These are phyloP conservation scores for Meredithiella fracta DNA, from an alignment of 2,329 filamentous ascomycete genomes.

Conservation along the genomic window DNA sequence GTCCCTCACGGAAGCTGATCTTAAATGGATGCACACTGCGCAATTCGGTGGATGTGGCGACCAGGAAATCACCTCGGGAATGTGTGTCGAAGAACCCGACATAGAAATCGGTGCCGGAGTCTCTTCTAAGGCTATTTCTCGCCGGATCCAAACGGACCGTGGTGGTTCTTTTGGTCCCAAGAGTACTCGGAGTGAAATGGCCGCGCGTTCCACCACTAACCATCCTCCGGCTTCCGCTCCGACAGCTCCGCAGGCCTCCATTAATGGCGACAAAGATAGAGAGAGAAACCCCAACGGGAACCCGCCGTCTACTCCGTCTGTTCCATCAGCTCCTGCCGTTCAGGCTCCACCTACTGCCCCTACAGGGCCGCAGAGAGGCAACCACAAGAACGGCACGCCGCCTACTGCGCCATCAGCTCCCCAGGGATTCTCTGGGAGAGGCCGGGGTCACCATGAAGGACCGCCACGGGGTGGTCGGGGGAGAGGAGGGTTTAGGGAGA, in stretches of 20 bases:
- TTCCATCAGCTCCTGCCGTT: no score
- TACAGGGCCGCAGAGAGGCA: neutral
- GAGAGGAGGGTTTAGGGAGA: conserved; percentile 11
- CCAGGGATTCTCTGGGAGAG: conserved; percentile 2
- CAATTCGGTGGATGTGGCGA: conserved; percentile 89
- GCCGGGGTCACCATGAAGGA: conserved; percentile 2
- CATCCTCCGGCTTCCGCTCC: conserved; percentile 2
- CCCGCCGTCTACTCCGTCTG: no score
- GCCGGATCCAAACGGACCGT: conserved; percentile 53
- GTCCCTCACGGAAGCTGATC: conserved; percentile 85
- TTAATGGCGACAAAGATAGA: neutral
- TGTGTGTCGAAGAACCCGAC: conserved; percentile 92
- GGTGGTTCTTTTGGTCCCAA: conserved; percentile 48
- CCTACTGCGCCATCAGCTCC: conserved; percentile 15
- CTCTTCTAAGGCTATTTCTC: conserved; percentile 72
- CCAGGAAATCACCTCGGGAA: conserved; percentile 57
- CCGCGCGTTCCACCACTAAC: neutral
- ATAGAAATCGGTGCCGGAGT: conserved; percentile 97
- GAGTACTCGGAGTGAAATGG: conserved; percentile 32
- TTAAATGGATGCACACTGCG: conserved; percentile 91
- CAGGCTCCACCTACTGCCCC: conserved; percentile 7
- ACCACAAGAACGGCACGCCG: conserved; percentile 2
- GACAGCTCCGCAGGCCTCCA: conserved; percentile 1
- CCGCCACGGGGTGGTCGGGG: conserved; percentile 10
- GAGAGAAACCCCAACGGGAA: no score